Evolutionary conservation across 2,329 filamentous ascomycete genomes (phyloP).

Genomic region (Clonostachys sp.): DNA sequence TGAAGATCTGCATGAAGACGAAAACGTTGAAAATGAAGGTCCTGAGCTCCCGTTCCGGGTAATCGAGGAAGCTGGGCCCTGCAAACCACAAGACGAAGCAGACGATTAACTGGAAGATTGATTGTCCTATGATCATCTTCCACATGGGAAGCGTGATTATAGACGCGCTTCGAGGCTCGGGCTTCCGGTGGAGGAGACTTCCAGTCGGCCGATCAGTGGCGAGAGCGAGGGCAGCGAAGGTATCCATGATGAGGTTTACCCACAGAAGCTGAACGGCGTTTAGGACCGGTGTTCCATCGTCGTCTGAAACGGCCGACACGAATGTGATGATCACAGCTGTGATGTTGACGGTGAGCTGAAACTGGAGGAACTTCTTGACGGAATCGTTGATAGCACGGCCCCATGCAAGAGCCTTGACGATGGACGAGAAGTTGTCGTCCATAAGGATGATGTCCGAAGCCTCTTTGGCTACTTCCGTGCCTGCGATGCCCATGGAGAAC

Average conservation of each 20-base stretch:
- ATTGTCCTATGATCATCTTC: slow-evolving; percentile 78
- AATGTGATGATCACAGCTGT: slow-evolving; percentile 53
- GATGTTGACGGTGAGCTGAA: slow-evolving; percentile 58
- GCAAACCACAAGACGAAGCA: slow-evolving; percentile 59
- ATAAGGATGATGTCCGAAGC: slow-evolving; percentile 58
- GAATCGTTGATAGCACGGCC: slow-evolving; percentile 60
- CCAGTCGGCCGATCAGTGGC: slow-evolving; percentile 28
- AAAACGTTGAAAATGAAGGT: slow-evolving; percentile 77
- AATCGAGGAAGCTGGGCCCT: slow-evolving; percentile 43
- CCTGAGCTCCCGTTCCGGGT: slow-evolving; percentile 33
- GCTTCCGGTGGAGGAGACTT: slow-evolving; percentile 22
- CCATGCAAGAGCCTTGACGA: slow-evolving; percentile 59
- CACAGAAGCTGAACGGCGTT: slow-evolving; percentile 54
- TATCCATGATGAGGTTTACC: slow-evolving; percentile 59
- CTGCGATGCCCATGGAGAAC: slow-evolving; percentile 64
- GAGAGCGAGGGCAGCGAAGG: slow-evolving; percentile 48
- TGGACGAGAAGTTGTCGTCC: slow-evolving; percentile 59
- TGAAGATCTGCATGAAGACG: slow-evolving; percentile 82
- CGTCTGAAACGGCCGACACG: slow-evolving; percentile 40
- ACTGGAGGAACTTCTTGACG: slow-evolving; percentile 60
- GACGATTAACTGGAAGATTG: slow-evolving; percentile 64
- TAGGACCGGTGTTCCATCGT: slow-evolving; percentile 41
- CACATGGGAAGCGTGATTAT: slow-evolving; percentile 68
- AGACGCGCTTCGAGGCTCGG: slow-evolving; percentile 17
- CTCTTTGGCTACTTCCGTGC: slow-evolving; percentile 61